Base-by-base conservation (phyloP, 139 green algal genomes). In the Mesotaenium endlicherianum region DNA sequence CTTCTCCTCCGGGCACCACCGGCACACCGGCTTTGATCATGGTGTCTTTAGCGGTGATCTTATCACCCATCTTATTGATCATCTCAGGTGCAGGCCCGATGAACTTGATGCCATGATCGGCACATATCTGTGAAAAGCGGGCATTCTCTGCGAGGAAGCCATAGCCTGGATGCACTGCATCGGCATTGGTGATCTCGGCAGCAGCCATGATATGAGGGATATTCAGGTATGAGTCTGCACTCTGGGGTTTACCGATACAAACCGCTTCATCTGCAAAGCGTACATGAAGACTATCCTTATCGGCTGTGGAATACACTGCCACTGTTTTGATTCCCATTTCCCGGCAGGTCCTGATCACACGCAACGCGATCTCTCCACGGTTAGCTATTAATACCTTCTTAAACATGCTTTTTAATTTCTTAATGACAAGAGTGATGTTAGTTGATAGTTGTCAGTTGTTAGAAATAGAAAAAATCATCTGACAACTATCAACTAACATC, bases 71-170 rank as follows among this genome's bases (percentile, higher is more conserved):
- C 0, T 94, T 81, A 44, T 91, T 84, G 86, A 98, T 98, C 64
- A 93, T 92, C 1, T 94, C 90, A 1, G 93, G 84, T 92, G 17
- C 57, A 47, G 95, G 95, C 16, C 95, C 95, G 80, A 98, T 98
- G 92, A 98, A 98, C 80, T 95, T 92, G 44, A 98, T 92, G 70
- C 94, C 93, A 82, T 97, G 95, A 78, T 97, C 95, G 38, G 49
- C 87, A 83, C 94, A 97, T 77, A 98, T 98, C 75, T 98, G 94
- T 57, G 97, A 94, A 88, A 98, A 98, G 2, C 87, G 90, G 41
- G 95, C 92, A 83, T 97, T 97, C 89, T 98, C 95, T 30, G 93
- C 95, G 26, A 98, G 88, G 89, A 98, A 98, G 60, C 95, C 95
- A 85, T 98, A 98, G 67, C 95, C 95, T 90, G 64, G 80, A 30